Conservation (phyloP, 2,329 filamentous ascomycete genomes). For the Aspergillus neoniger region DNA sequence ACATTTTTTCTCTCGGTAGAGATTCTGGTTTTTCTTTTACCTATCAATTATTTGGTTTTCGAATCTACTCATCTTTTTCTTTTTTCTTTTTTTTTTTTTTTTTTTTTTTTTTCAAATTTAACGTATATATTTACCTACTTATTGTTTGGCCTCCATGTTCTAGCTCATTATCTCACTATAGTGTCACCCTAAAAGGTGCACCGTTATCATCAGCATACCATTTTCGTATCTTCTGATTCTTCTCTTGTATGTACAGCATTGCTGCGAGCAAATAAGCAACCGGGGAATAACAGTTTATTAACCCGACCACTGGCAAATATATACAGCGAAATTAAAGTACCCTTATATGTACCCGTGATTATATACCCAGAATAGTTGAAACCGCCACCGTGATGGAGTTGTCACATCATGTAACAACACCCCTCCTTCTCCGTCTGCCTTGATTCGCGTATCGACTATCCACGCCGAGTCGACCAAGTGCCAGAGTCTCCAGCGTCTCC, state of each 20-base stretch:
- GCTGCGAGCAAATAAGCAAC: neutral
- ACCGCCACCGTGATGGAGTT: no score
- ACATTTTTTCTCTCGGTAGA: no score
- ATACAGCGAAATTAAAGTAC: neutral
- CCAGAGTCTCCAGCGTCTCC: constrained; percentile 43
- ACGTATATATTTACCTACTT: no score
- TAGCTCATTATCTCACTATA: neutral
- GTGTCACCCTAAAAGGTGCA: no score
- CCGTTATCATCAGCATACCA: no score
- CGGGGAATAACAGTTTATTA: neutral
- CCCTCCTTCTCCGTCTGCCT: neutral
- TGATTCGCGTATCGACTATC: constrained; percentile 37
- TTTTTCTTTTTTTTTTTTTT: no score
- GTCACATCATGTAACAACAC: neutral
- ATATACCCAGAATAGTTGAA: neutral
- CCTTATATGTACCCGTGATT: neutral
- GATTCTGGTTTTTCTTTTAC: no score
- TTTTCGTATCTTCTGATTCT: neutral
- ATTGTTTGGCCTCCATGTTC: no score
- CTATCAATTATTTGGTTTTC: no score
- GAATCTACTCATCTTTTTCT: no score
- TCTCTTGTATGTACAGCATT: neutral
- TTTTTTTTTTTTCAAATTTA: no score
- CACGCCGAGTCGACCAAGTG: constrained; percentile 39
- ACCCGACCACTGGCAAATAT: neutral